phyloP scores from a whole-genome alignment of 805 yeast species.

The Sugiyamaella boreocaroliniensis region DNA sequence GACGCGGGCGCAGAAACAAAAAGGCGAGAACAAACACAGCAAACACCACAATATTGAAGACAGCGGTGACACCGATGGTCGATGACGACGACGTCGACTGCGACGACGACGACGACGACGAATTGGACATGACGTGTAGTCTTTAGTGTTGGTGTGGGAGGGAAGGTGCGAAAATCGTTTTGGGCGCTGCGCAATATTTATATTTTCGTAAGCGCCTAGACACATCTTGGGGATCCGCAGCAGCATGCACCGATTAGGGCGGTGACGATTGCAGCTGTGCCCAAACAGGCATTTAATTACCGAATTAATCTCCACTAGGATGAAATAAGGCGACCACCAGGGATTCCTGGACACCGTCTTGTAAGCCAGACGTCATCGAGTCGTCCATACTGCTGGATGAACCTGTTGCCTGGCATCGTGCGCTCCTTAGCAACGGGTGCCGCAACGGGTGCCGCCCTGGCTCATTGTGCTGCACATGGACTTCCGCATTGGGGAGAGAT shows the following conservation, averaged over 20 bases:
- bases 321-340: too few relatives aligned
- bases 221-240: background rate
- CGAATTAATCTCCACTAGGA: too few relatives aligned
- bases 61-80: constrained; percentile 65
- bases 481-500: background rate
- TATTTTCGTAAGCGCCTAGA: background rate
- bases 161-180: background rate
- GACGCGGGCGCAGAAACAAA: constrained; percentile 55
- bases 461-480: background rate
- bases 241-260: background rate
- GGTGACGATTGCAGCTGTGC: too few relatives aligned
- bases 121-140: too few relatives aligned
- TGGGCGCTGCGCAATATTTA: background rate
- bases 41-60: constrained; percentile 61
- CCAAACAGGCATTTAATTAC: too few relatives aligned
- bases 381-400: too few relatives aligned
- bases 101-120: background rate
- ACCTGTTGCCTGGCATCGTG: too few relatives aligned
- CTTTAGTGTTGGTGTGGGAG: background rate
- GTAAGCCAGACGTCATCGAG: too few relatives aligned
- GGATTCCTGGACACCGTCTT: too few relatives aligned
- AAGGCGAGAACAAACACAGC: constrained; percentile 56
- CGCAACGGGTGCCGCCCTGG: background rate
- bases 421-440: too few relatives aligned
- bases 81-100: constrained; percentile 51